These are phyloP conservation scores for Neofusicoccum sp. DNA, from an alignment of 2,329 filamentous ascomycete genomes.

Conservation along the genomic window DNA sequence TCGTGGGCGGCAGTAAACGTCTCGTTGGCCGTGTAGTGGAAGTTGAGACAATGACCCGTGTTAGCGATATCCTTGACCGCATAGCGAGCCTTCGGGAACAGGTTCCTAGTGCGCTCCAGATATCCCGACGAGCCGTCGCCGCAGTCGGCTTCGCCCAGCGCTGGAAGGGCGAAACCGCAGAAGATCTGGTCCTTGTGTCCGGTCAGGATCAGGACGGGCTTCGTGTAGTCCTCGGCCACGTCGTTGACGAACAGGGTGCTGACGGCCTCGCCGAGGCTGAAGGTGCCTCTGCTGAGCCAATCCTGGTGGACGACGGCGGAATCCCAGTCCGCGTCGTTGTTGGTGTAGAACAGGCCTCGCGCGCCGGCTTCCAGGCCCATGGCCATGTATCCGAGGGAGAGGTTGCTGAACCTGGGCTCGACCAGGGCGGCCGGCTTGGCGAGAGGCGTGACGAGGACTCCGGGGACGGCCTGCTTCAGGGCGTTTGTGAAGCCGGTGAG, in stretches of 20 bases:
- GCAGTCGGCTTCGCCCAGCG: not conserved
- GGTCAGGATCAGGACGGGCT: constrained; percentile 1
- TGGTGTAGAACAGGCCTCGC: not conserved
- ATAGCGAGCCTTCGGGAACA: not conserved
- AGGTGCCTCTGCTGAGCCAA: not conserved
- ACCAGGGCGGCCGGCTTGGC: constrained; percentile 1
- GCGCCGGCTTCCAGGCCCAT: not conserved
- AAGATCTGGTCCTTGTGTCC: constrained; percentile 16
- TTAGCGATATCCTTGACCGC: not conserved
- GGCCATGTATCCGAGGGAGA: constrained; percentile 1
- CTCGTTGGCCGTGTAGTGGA: not conserved
- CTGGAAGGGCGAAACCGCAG: constrained; percentile 9
- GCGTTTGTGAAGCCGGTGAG: constrained; percentile 33
- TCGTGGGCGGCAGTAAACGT: not conserved
- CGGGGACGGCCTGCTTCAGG: not conserved
- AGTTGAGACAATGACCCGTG: not conserved
- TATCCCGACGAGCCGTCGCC: no score
- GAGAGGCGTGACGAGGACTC: not conserved
- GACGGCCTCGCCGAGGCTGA: constrained; percentile 7
- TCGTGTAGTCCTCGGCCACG: not conserved
- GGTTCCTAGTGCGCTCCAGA: not conserved
- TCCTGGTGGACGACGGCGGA: not conserved
- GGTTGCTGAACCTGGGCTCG: not conserved
- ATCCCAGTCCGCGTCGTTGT: not conserved
- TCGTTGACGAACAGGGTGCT: constrained; percentile 3